Conservation (phyloP, 2,329 filamentous ascomycete species). For the Aspergillus ochraceoroseus region DNA sequence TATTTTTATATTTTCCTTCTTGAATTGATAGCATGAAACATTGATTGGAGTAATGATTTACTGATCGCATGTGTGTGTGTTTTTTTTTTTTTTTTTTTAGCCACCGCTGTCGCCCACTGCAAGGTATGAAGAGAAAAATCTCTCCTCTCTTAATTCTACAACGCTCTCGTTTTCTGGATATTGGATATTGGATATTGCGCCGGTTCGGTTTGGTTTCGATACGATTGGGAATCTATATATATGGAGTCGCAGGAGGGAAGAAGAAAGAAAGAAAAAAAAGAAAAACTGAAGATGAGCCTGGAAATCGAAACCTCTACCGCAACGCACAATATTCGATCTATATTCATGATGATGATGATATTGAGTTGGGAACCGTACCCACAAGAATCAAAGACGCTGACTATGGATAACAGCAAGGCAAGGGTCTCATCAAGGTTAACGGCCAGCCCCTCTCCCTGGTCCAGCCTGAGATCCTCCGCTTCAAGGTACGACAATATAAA, state of each 20-base stretch:
- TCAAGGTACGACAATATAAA: slow-evolving; percentile 65
- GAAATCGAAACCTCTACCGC: not conserved
- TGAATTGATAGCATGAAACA: not conserved
- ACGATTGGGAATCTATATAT: not conserved
- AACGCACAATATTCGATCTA: no score
- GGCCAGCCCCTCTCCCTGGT: slow-evolving; percentile 90
- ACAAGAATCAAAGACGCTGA: no score
- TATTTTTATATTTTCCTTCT: slow-evolving; percentile 4
- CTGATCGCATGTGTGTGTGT: slow-evolving; percentile 21
- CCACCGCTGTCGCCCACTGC: slow-evolving; percentile 86
- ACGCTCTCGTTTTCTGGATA: slow-evolving; percentile 3
- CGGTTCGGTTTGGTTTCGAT: not conserved
- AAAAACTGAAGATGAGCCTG: not conserved
- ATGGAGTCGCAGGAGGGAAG: no score
- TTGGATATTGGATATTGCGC: not conserved
- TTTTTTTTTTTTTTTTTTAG: no score
- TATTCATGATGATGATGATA: no score
- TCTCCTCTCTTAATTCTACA: slow-evolving; percentile 11
- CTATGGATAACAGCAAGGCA: slow-evolving; percentile 55
- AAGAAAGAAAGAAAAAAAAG: not conserved
- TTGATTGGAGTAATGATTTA: not conserved
- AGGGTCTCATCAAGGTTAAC: slow-evolving; percentile 98
- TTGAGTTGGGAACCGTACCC: no score
- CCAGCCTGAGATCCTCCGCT: slow-evolving; percentile 93
- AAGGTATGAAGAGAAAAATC: slow-evolving; percentile 57